Evolutionary conservation across 495 filamentous ascomycete species (phyloP), one percentile per base, ranked within the genome.

Genomic region (Lophiotrema nucula): DNA sequence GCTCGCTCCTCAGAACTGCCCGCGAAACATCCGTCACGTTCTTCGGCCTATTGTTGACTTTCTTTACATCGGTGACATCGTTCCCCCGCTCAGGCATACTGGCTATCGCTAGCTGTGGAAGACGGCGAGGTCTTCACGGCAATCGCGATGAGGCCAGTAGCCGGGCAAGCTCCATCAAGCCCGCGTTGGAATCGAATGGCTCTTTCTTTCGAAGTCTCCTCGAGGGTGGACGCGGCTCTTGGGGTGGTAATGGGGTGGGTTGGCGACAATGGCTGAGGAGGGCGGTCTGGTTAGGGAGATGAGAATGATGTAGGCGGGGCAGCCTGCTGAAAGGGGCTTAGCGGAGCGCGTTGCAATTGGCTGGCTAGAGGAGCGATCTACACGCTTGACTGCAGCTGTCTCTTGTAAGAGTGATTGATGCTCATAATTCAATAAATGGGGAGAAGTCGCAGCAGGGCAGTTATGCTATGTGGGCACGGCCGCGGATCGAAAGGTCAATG

Each of bases 161-260:
- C 77, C 75, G 80, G 73, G 65, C 74, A 73, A 76, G 75, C 77
- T 83, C 81, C 83, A 85, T 85, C 70, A 83, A 82, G 76, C 15
- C 52, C 48, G 45, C 47, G 24, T 23, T 48, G 45, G 49, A 37
- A 31, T 54, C 31, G 15, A 1, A 18, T 25, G 8, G 49, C 50
- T 47, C 6, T 26, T 35, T 33, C 23, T 15, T 44, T 3, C 37
- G 15, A 24, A 15, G 31, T 13, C 2, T 45, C 11, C 21, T 49
- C 21, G 3, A 19, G 26, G 2, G 55, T 35, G 43, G 6, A n/a
- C 18, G 27, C n/a, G 33, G 33, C n/a, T 24, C 38, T 24, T 28
- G 22, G 22, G n/a, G 24, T 38, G 15, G 21, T 18, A 33, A 12
- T 26, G 35, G 11, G 37, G 49, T n/a, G 45, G 18, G 50, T 26